Evolutionary conservation across 1,139 yeast species (phyloP).

Genomic region (Yamadazyma oceani): DNA sequence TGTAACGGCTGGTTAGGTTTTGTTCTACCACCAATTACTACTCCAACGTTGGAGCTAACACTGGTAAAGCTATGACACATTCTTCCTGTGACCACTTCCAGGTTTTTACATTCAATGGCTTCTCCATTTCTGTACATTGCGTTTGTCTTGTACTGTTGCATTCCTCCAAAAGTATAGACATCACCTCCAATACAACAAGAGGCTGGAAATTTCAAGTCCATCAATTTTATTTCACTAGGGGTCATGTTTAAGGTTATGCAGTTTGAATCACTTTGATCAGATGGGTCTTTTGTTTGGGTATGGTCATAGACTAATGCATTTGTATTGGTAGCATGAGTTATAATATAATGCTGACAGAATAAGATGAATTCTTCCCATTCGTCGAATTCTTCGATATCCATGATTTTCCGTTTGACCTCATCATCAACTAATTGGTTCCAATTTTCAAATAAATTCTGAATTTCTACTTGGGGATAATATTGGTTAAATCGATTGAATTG

Average conservation of each 20-base stretch:
- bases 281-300: too few relatives aligned
- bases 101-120: constrained; percentile 3
- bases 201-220: constrained; percentile 52
- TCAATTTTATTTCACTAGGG: constrained; percentile 4
- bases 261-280: constrained; percentile 5
- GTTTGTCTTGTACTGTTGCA: constrained; percentile 43
- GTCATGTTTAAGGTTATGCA: background rate
- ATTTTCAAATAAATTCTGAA: constrained; percentile 55
- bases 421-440: constrained; percentile 51
- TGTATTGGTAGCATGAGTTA: constrained; percentile 61
- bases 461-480: constrained; percentile 48
- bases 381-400: constrained; percentile 63
- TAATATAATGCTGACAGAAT: constrained; percentile 74
- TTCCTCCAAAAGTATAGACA: constrained; percentile 55
- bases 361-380: constrained; percentile 82
- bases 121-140: constrained; percentile 15
- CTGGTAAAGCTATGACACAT: constrained; percentile 59
- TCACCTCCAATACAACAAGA: constrained; percentile 25
- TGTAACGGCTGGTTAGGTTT: constrained; percentile 51
- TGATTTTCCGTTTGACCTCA: constrained; percentile 43
- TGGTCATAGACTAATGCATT: constrained; percentile 13
- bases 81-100: constrained; percentile 39
- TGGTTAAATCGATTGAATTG: constrained; percentile 52
- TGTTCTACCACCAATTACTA: constrained; percentile 70
- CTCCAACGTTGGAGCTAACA: constrained; percentile 23